These are phyloP conservation scores for Dactylellina leptospora DNA, from an alignment of 2,329 filamentous ascomycete genomes.

Conservation along the genomic window DNA sequence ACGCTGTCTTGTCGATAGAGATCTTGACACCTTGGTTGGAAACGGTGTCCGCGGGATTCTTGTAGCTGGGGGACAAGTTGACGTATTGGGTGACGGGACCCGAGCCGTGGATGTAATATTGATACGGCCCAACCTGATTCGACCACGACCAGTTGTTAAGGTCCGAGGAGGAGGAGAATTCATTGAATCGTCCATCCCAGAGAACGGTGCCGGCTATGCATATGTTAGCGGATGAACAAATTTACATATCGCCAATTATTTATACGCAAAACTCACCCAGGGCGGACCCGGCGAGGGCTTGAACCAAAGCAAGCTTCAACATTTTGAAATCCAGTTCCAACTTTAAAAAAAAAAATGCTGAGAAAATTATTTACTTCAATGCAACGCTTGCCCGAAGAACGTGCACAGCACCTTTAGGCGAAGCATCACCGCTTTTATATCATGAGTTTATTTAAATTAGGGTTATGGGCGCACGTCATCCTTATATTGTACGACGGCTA, in stretches of 20 bases:
- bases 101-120: slow-evolving; percentile 71
- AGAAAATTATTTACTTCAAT: too few relatives aligned
- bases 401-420: neutral
- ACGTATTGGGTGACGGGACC: slow-evolving; percentile 69
- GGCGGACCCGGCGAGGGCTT: slow-evolving; percentile 47
- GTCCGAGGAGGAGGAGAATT: slow-evolving; percentile 66
- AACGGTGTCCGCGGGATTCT: slow-evolving; percentile 71
- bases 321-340: slow-evolving; percentile 53
- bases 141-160: slow-evolving; percentile 70
- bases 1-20: slow-evolving; percentile 71
- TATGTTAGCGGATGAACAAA: neutral
- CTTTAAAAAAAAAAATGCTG: too few relatives aligned
- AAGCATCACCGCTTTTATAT: slow-evolving; percentile 44
- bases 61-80: slow-evolving; percentile 69
- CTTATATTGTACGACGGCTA: slow-evolving; percentile 33
- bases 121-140: slow-evolving; percentile 75
- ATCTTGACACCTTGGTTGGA: slow-evolving; percentile 74
- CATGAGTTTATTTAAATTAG: neutral
- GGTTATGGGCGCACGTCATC: slow-evolving; percentile 3
- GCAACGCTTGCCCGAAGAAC: neutral
- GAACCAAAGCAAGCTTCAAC: slow-evolving; percentile 51
- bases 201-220: slow-evolving; percentile 62
- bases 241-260: neutral
- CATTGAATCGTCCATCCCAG: slow-evolving; percentile 74
- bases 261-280: slow-evolving; percentile 25